Evolutionary conservation across 345 rosid species (phyloP), one percentile per base, ranked within the genome.

Genomic region (Moricandia arvensis): DNA sequence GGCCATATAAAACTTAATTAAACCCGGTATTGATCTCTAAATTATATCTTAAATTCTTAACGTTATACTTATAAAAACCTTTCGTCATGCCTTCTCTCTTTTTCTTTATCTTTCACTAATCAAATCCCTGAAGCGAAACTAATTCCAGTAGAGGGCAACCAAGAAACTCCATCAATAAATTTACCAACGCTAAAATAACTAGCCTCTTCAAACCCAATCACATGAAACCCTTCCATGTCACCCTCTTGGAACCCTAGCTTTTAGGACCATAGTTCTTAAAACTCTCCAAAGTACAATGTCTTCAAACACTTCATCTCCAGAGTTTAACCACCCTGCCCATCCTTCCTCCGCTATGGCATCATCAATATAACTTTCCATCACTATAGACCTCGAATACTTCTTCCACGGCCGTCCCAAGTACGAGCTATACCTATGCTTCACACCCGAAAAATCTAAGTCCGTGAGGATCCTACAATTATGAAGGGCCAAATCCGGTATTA

Each of bases 341-440:
- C 96, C 98, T 37, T 68, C 84, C 3, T 87, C 51, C 0, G 85
- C 73, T 9, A 91, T 76, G 4, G 58, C 71, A 1, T 80, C 85
- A 2, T 85, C 97, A 0, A 93, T 85, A n/a, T 54, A 77, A 4
- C 97, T 80, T 68, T 89, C 79, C 89, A 93, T 88, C 58, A 93
- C 82, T 7, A 93, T 75, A 4, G 91, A 66, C 68, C 95, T 89
- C 12, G 98, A 89, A 74, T 88, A 89, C 45, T 49, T 26, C 49
- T 80, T 88, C 98, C 98, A 93, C 18, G 98, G 93, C 75, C 98
- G 82, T 33, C 98, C 97, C 0, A 93, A 79, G 55, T 87, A 93
- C 0, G 91, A 85, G 0, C 8, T 27, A 29, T 51, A 78, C 17
- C 8, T 80, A 70, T 75, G 78, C 59, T 71, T 86, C 6, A 83